Conservation (phyloP, 305 asterid species). For the Withania somnifera region DNA sequence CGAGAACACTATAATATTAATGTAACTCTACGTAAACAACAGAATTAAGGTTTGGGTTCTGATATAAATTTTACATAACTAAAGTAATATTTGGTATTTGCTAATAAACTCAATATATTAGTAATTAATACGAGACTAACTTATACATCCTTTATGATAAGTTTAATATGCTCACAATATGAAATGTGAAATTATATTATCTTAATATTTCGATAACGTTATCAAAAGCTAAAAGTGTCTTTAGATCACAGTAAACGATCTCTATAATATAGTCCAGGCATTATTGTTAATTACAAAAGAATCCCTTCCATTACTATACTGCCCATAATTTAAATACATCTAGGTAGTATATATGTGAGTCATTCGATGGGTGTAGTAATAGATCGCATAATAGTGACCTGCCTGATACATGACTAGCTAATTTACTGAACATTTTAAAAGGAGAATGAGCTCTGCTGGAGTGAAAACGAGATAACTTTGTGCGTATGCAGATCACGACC, state of each 20-base stretch:
- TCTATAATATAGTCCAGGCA: not conserved
- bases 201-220: too few relatives aligned
- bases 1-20: not conserved
- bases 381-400: too few relatives aligned
- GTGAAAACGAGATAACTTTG: not conserved
- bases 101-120: not conserved
- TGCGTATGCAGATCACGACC: not conserved
- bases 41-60: not conserved
- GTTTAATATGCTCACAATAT: too few relatives aligned
- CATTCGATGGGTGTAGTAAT: not conserved
- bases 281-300: not conserved
- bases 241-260: not conserved
- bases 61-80: not conserved
- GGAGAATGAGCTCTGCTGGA: not conserved
- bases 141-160: too few relatives aligned
- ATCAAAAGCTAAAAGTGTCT: not conserved
- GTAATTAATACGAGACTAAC: not conserved
- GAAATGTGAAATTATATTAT: too few relatives aligned
- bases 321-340: not conserved
- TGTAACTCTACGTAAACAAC: not conserved
- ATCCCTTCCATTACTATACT: not conserved
- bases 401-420: not conserved
- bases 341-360: not conserved
- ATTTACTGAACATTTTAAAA: not conserved
- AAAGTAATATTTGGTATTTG: not conserved